Base-by-base conservation (phyloP, 148 eudicot genomes). In the Oxyria digyna region DNA sequence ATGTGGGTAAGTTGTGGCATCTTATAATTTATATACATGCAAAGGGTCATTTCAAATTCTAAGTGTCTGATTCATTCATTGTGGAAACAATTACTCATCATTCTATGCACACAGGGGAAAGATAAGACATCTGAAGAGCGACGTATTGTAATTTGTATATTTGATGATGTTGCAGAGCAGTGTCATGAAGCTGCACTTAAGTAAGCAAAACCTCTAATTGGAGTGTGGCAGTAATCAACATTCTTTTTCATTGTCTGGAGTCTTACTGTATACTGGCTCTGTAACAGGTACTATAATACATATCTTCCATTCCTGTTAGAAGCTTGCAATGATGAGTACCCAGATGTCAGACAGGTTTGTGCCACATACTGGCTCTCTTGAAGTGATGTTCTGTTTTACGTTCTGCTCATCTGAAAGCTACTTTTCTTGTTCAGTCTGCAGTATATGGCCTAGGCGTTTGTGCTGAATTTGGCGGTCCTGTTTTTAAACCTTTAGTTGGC, bases 401-500 rank as follows among this genome's bases (percentile, higher is more conserved):
- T 15, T 63, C 8, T 63, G 38, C 54, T 68, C 20, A 67, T 52
- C 42, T 79, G 72, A 68, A 57, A 50, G 23, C 0, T 48, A 4
- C 17, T 33, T 42, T 14, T 62, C 62, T 59, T 75, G 50, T 76
- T 69, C 87, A 94, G 98, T 97, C 98, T 71, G 98, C 98, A 67
- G 98, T 94, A 1, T 94, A 94, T 84, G 98, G 98, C 68, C 97
- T 94, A 71, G 98, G 98, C 8, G 98, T 94, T 42, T 94, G 98
- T 83, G 98, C 98, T 33, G 98, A 94, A 74, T 87, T 74, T 81
- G 98, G 98, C 69, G 96, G 98, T 68, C 74, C 92, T 41, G 89
- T 75, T 8, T 85, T 91, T 69, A 88, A 91, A 81, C 90, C 97
- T 71, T 85, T 91, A 49, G 96, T 87, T 49, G 90, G 92, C 73